These are phyloP conservation scores for Globisporangium cystogenes DNA, from an alignment of 352 stramenopile species.

Conservation along the genomic window DNA sequence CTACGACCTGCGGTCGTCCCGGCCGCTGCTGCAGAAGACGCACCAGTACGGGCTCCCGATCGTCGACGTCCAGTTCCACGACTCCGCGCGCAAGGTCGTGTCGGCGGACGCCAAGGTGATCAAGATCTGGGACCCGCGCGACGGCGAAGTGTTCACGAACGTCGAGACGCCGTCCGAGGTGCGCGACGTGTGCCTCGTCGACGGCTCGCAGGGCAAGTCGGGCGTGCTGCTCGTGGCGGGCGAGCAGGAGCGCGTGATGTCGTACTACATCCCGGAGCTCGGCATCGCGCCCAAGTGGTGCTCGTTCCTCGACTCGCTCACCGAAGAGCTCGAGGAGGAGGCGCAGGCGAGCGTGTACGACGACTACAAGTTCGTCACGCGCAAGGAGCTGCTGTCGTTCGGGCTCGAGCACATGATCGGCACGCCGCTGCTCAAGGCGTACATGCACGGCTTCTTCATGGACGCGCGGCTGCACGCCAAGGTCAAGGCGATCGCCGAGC, in stretches of 20 bases:
- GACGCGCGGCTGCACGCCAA: conserved; percentile 97
- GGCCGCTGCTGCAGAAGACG: conserved; percentile 93
- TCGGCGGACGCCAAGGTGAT: conserved; percentile 97
- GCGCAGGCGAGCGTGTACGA: conserved; percentile 94
- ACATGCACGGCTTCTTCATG: conserved; percentile 99
- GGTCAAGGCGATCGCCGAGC: conserved; percentile 94
- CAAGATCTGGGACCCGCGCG: conserved; percentile 96
- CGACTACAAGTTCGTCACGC: conserved; percentile 99
- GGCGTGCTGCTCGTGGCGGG: conserved; percentile 96
- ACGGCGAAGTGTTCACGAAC: conserved; percentile 93
- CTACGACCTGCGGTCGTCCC: conserved; percentile 95
- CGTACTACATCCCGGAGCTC: conserved; percentile 98
- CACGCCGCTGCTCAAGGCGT: conserved; percentile 95
- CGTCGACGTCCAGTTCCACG: conserved; percentile 92
- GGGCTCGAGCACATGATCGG: conserved; percentile 97
- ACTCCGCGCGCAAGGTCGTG: conserved; percentile 87
- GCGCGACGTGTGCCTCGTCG: conserved; percentile 94
- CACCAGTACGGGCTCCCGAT: conserved; percentile 98
- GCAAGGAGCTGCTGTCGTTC: conserved; percentile 93
- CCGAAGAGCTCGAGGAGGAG: conserved; percentile 98
- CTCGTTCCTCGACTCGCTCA: conserved; percentile 99
- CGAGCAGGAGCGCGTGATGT: conserved; percentile 96
- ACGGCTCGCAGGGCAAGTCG: conserved; percentile 86
- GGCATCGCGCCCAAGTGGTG: conserved; percentile 98
- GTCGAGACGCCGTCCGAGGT: conserved; percentile 96